A percentile compares a stretch with the other conserved stretches of the same genome.
Conservation (phyloP, 2,329 filamentous ascomycete genomes). For the Trematosphaeria pertusa region DNA sequence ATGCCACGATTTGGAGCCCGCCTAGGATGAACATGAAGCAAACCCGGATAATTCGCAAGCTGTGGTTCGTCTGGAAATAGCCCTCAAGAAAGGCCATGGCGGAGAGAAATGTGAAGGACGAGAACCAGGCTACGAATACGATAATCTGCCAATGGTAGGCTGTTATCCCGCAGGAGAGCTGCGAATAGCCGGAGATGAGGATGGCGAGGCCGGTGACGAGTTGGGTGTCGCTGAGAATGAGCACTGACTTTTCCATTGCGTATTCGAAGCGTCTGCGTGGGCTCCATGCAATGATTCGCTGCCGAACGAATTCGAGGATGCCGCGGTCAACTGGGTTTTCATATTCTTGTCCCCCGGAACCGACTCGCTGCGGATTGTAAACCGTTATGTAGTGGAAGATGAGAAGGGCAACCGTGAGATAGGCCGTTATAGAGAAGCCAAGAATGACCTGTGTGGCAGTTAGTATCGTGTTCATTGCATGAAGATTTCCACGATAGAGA, state of each 20-base stretch:
- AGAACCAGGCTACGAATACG: too few species aligned
- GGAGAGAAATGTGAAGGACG: too few species aligned
- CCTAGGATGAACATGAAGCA: constrained; percentile 29
- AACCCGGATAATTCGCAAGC: constrained; percentile 25
- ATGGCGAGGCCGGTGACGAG: constrained; percentile 34
- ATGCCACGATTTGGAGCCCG: constrained; percentile 23
- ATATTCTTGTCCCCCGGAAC: constrained; percentile 6
- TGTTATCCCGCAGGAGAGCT: too few species aligned
- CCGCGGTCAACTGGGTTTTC: constrained; percentile 24
- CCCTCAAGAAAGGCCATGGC: too few species aligned
- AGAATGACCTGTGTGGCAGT: constrained; percentile 25
- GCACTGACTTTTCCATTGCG: constrained; percentile 35
- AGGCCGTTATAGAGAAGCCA: constrained; percentile 34
- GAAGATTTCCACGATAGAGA: background rate
- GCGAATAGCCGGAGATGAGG: too few species aligned
- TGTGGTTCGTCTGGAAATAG: constrained; percentile 29
- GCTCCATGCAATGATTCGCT: constrained; percentile 23
- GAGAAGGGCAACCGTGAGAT: constrained; percentile 29
- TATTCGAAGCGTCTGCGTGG: constrained; percentile 31
- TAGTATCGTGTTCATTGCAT: background rate
- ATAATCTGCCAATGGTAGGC: too few species aligned
- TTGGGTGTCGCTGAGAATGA: constrained; percentile 36
- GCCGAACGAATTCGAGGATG: constrained; percentile 20
- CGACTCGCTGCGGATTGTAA: constrained; percentile 16
- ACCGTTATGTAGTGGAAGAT: constrained; percentile 22